Evolutionary conservation across 2,329 filamentous ascomycete species (phyloP).

Genomic region (Aureobasidium sp.): DNA sequence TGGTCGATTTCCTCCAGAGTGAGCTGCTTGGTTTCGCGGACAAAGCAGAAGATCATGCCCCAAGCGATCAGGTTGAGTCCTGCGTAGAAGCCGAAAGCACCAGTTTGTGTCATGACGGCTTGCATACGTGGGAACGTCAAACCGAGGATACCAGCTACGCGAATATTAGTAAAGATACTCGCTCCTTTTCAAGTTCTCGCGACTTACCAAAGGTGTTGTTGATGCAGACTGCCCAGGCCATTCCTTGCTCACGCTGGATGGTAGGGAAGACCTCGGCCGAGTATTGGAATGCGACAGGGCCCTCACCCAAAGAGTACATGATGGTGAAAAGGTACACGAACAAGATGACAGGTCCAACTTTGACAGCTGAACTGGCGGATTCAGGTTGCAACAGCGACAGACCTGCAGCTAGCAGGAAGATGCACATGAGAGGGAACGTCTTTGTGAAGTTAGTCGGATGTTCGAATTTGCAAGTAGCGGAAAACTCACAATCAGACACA

Average conservation of each 20-base stretch:
- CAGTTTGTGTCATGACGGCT: slow-evolving; percentile 38
- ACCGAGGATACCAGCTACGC: slow-evolving; percentile 24
- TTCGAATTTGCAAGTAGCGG: neutral
- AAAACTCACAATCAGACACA: slow-evolving; percentile 21
- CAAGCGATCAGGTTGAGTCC: slow-evolving; percentile 49
- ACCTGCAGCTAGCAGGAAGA: slow-evolving; percentile 42
- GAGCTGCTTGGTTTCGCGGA: slow-evolving; percentile 38
- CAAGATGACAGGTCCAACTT: slow-evolving; percentile 31
- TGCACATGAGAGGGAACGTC: slow-evolving; percentile 40
- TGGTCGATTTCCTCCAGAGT: slow-evolving; percentile 39
- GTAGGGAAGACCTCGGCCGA: slow-evolving; percentile 38
- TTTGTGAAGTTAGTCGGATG: slow-evolving; percentile 20
- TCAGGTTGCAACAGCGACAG: slow-evolving; percentile 29
- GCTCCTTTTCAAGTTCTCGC: slow-evolving; percentile 22
- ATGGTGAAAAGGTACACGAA: slow-evolving; percentile 45
- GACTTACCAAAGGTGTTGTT: slow-evolving; percentile 51
- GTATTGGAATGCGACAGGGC: slow-evolving; percentile 35
- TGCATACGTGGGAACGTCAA: slow-evolving; percentile 40
- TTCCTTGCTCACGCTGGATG: slow-evolving; percentile 34
- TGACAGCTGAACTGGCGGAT: slow-evolving; percentile 19
- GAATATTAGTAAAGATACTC: neutral
- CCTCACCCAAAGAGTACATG: slow-evolving; percentile 39
- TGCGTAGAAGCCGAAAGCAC: slow-evolving; percentile 49
- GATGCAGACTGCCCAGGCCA: slow-evolving; percentile 49
- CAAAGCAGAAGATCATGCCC: slow-evolving; percentile 35